A percentile compares a stretch with the other conserved stretches of the same genome.
phyloP scores from a whole-genome alignment of 1,284 basidiomycete genomes.

The Trametes sp. region DNA sequence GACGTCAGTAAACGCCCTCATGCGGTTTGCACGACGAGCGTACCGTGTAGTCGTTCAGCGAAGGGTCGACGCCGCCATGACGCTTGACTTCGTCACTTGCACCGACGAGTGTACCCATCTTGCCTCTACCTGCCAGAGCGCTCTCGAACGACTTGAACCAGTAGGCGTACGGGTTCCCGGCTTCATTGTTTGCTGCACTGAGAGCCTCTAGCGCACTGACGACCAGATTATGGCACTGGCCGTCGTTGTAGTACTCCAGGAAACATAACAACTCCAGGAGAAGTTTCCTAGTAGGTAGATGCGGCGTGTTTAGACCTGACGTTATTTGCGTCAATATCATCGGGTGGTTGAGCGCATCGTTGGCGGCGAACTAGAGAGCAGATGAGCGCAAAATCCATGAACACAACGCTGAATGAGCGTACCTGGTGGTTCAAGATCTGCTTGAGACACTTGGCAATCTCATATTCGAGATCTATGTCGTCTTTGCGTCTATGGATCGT shows the following conservation, averaged over 20 bases:
- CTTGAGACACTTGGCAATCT: conserved; percentile 89
- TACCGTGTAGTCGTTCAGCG: conserved; percentile 86
- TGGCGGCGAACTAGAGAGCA: conserved; percentile 65
- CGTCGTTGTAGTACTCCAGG: conserved; percentile 68
- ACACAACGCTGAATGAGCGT: conserved; percentile 54
- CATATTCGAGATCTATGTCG: conserved; percentile 85
- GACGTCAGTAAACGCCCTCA: conserved; percentile 1
- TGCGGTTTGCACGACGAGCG: conserved; percentile 34
- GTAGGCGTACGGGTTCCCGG: conserved; percentile 73
- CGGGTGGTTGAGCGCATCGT: conserved; percentile 82
- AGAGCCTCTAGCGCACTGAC: conserved; percentile 70
- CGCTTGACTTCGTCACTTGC: conserved; percentile 87
- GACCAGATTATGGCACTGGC: conserved; percentile 60
- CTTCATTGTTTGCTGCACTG: conserved; percentile 70
- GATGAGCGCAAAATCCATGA: conserved; percentile 44
- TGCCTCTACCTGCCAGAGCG: conserved; percentile 85
- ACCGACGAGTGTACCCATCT: conserved; percentile 95
- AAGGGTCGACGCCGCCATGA: conserved; percentile 67
- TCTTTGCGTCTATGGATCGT: conserved; percentile 64
- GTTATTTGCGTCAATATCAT: conserved; percentile 85
- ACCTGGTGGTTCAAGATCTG: conserved; percentile 85
- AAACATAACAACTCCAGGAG: conserved; percentile 82
- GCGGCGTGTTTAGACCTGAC: conserved; percentile 85
- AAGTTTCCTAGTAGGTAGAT: conserved; percentile 82
- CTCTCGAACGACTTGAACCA: conserved; percentile 91